Evolutionary conservation across 2,329 filamentous ascomycete genomes (phyloP).

Genomic region (Escovopsis weberi): DNA sequence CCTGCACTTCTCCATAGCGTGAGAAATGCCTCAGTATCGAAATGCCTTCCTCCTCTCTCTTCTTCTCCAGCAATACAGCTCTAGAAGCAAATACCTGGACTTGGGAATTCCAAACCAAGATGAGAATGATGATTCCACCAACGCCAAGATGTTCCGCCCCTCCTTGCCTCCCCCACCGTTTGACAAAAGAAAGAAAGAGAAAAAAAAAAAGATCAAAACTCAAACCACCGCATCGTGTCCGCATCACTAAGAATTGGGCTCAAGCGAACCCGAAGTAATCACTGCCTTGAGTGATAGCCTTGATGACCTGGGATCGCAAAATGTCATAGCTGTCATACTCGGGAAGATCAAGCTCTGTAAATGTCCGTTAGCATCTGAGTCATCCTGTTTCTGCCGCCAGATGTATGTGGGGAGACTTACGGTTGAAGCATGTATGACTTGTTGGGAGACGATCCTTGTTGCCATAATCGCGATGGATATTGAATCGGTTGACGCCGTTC

Average conservation of each 20-base stretch:
- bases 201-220: constrained; percentile 2
- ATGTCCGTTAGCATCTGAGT: constrained; percentile 21
- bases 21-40: not conserved
- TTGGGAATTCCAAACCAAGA: constrained; percentile 3
- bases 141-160: no score
- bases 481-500: constrained; percentile 97
- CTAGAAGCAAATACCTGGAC: constrained; percentile 2
- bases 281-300: constrained; percentile 93
- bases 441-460: constrained; percentile 91
- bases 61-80: constrained; percentile 3
- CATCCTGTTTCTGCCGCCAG: not conserved
- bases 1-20: constrained; percentile 19
- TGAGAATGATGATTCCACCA: not conserved
- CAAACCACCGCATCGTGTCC: not conserved
- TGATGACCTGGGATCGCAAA: constrained; percentile 76
- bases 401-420: constrained; percentile 42
- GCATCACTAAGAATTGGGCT: constrained; percentile 7
- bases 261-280: constrained; percentile 97
- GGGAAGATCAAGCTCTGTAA: constrained; percentile 81
- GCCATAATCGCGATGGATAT: constrained; percentile 95
- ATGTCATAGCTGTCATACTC: constrained; percentile 96
- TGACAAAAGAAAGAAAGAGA: constrained; percentile 4
- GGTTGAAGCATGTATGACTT: constrained; percentile 98
- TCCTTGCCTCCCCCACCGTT: no score
- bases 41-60: not conserved